phyloP scores from a whole-genome alignment of 2,329 filamentous ascomycete genomes.

The Penicillium sp. region DNA sequence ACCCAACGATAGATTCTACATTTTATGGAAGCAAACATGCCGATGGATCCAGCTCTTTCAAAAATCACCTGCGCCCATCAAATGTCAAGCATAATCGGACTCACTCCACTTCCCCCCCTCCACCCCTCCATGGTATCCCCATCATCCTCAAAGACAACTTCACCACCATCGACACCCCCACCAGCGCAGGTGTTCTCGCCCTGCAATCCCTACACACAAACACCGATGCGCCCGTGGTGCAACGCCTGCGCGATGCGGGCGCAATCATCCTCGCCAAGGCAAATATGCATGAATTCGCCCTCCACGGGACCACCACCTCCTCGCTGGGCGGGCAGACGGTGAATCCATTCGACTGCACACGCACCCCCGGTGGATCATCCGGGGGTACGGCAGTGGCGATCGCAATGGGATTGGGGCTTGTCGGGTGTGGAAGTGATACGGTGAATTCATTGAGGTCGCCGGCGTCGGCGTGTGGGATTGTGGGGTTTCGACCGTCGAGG shows the following conservation, averaged over 20 bases:
- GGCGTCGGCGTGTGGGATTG: constrained; percentile 55
- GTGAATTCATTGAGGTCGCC: constrained; percentile 59
- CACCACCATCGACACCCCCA: constrained; percentile 51
- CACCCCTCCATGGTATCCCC: constrained; percentile 54
- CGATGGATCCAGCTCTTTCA: background rate
- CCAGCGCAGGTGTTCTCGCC: constrained; percentile 51
- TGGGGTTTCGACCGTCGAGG: constrained; percentile 53
- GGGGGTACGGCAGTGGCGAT: constrained; percentile 59
- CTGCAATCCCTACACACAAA: constrained; percentile 41
- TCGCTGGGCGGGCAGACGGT: constrained; percentile 59
- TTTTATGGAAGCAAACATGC: background rate
- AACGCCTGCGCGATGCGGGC: constrained; percentile 46
- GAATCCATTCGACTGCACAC: constrained; percentile 59
- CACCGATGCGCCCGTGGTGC: constrained; percentile 47
- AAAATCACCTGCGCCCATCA: no score
- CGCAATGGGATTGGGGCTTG: constrained; percentile 52
- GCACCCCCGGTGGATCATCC: constrained; percentile 61
- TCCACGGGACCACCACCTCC: constrained; percentile 59
- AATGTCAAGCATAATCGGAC: no score
- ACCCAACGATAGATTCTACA: no score
- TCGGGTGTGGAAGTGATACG: constrained; percentile 56
- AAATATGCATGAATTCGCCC: constrained; percentile 58
- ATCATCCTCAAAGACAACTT: constrained; percentile 61
- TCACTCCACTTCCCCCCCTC: constrained; percentile 3
- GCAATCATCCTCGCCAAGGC: constrained; percentile 56